Base-by-base conservation (phyloP, 345 rosid genomes). In the Acer negundo region DNA sequence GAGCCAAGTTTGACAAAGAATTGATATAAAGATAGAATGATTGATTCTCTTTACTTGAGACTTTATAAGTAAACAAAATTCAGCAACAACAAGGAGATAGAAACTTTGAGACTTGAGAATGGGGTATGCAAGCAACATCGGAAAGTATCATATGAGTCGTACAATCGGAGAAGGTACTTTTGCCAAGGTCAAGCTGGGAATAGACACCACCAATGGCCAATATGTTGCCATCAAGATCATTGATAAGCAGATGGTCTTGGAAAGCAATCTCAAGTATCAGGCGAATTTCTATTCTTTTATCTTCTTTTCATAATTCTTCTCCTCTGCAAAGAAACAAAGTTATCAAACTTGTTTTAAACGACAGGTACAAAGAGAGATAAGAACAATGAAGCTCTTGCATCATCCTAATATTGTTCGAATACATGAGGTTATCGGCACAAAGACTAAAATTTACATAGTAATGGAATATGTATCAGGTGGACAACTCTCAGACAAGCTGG, bases 391-490 rank as follows among this genome's bases (percentile, higher is more conserved):
- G 86, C 90, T 92, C 69, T 82, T 95, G 78, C 83, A 92, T 73
- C 99, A 95, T 80, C 98, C 97, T 6, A 88, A 92, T 77, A 89
- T 92, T 38, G 91, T 92, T 0, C 85, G 85, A 69, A 95, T 95
- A 80, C 91, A 90, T 9, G 98, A 95, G 97, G 98, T 93, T 67
- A 90, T 92, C 74, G 99, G 98, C 49, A 82, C 96, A 46, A 95
- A 92, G 87, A 89, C 93, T 2, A 95, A 90, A 81, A 95, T 93
- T 75, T 93, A 94, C 83, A 87, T 95, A 59, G 88, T 92, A 19
- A 92, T 95, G 98, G 99, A 95, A 76, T 89, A 95, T 20, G 86
- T 89, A 28, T 76, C 94, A 17, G 98, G 98, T 74, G 97, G 94
- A 23, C 97, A 88, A 69, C 91, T 95, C 69, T 91, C 96, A 13